Conservation (phyloP, 768 basidiomycete species). For the Mycena maculata region DNA sequence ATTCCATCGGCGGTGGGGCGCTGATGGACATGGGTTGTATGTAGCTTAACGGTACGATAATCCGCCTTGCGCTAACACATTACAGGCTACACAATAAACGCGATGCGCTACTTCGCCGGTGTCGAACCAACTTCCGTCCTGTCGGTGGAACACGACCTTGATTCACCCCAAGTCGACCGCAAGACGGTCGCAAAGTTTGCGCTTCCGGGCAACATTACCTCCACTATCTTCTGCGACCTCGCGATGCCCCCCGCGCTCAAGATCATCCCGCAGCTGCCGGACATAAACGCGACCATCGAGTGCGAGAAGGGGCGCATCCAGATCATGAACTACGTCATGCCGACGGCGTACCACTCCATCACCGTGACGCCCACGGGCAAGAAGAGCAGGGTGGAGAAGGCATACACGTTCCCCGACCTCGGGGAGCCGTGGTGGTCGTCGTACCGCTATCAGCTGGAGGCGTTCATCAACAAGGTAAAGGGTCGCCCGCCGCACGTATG, state of each 20-base stretch:
- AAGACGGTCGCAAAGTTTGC: conserved; percentile 44
- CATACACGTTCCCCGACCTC: conserved; percentile 56
- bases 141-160: conserved; percentile 46
- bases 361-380: conserved; percentile 47
- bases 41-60: conserved; percentile 19
- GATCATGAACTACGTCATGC: conserved; percentile 37
- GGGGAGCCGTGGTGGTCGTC: conserved; percentile 73
- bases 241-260: conserved; percentile 42
- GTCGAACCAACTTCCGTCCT: conserved; percentile 56
- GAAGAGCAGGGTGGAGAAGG: conserved; percentile 54
- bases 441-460: conserved; percentile 69
- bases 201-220: conserved; percentile 49
- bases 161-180: conserved; percentile 45
- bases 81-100: conserved; percentile 61
- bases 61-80: not conserved
- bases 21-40: conserved; percentile 74
- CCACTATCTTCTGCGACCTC: conserved; percentile 51
- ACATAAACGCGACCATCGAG: conserved; percentile 48
- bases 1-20: conserved; percentile 68
- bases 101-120: conserved; percentile 60
- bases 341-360: conserved; percentile 62
- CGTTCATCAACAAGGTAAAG: conserved; percentile 68
- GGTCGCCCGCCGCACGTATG: conserved; percentile 66
- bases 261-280: conserved; percentile 52
- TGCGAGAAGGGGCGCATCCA: conserved; percentile 59